phyloP scores from a whole-genome alignment of 2,329 filamentous ascomycete genomes.

The Cladophialophora exuberans region DNA sequence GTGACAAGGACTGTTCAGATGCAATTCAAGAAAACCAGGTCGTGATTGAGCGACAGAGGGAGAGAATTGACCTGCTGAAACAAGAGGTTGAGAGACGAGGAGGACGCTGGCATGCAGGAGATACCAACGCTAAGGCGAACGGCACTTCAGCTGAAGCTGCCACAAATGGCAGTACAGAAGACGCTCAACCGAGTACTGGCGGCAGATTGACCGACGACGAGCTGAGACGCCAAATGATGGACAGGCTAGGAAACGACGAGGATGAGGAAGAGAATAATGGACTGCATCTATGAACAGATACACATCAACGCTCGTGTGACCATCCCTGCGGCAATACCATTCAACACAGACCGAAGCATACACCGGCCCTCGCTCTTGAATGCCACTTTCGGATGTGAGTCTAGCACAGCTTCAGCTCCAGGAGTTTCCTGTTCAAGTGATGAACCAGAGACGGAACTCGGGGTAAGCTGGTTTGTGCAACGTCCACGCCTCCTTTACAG shows the following conservation, averaged over 20 bases:
- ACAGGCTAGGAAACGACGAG: constrained; percentile 38
- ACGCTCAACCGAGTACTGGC: constrained; percentile 23
- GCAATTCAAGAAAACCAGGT: constrained; percentile 62
- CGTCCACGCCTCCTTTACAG: not conserved
- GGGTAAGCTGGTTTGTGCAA: not conserved
- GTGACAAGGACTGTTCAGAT: constrained; percentile 58
- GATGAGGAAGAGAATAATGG: constrained; percentile 42
- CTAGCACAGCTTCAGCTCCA: not conserved
- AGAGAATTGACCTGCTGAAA: constrained; percentile 57
- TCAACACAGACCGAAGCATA: not conserved
- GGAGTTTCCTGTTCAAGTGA: not conserved
- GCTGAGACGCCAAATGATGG: constrained; percentile 42
- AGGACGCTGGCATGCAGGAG: constrained; percentile 53
- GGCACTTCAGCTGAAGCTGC: constrained; percentile 4
- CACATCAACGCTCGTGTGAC: not conserved
- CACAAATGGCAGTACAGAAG: not conserved
- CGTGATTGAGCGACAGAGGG: constrained; percentile 60
- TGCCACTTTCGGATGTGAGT: not conserved
- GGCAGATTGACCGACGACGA: constrained; percentile 48
- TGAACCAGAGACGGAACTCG: not conserved
- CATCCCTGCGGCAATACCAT: not conserved
- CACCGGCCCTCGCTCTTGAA: too few species aligned
- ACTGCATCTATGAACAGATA: constrained; percentile 44
- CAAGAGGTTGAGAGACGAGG: constrained; percentile 61
- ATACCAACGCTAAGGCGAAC: constrained; percentile 28